These are phyloP conservation scores for Eimeria praecox DNA, from an alignment of 169 alveolate genomes.

Conservation along the genomic window DNA sequence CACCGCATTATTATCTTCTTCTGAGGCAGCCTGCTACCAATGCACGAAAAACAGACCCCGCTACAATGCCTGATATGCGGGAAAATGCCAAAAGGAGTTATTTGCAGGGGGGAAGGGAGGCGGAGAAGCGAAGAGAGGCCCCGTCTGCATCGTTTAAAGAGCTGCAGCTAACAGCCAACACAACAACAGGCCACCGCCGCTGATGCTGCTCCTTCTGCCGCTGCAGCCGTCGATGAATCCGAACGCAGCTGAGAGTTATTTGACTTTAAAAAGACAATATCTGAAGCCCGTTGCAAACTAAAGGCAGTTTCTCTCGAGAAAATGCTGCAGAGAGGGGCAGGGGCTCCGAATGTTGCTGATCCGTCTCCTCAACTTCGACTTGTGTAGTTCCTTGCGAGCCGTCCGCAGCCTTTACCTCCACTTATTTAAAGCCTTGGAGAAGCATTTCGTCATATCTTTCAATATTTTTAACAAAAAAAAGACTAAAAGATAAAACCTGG, in stretches of 20 bases:
- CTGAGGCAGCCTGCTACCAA: neutral
- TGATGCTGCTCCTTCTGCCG: neutral
- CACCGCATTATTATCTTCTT: neutral
- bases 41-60: neutral
- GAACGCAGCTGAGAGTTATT: neutral
- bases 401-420: neutral
- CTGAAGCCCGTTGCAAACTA: neutral
- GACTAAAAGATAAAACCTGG: neutral
- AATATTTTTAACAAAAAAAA: conserved; percentile 8
- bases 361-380: neutral
- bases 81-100: neutral
- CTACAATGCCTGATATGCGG: neutral
- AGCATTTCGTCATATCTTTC: neutral
- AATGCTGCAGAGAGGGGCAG: neutral
- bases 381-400: neutral
- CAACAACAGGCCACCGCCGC: neutral
- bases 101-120: neutral
- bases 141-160: conserved; percentile 11
- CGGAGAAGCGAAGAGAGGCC: neutral
- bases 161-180: neutral
- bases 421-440: neutral
- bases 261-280: neutral
- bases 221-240: neutral
- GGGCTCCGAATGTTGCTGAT: neutral
- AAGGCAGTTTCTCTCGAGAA: neutral